Conservation (phyloP, 106 monocot species). For the Posidonia australis region DNA sequence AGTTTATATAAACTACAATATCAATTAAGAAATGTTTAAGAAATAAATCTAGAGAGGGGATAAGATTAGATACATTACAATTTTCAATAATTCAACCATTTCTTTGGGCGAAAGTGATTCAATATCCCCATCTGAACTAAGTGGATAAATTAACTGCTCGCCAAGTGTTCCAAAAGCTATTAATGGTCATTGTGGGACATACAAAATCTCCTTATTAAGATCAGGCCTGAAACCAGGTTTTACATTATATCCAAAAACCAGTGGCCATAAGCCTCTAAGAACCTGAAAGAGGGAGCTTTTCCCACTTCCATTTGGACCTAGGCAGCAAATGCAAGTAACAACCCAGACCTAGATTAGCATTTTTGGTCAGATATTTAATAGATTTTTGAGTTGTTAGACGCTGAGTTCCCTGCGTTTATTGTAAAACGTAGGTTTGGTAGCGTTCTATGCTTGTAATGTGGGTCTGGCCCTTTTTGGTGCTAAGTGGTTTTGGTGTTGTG, state of each 20-base stretch:
- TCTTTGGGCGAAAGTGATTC: slow-evolving; percentile 60
- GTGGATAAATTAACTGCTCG: slow-evolving; percentile 93
- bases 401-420: too few relatives aligned
- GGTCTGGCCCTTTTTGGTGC: too few relatives aligned
- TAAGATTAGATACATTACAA: slow-evolving; percentile 31
- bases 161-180: slow-evolving; percentile 96
- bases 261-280: slow-evolving; percentile 98
- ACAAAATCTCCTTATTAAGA: slow-evolving; percentile 98
- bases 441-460: too few relatives aligned
- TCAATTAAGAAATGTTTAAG: neutral
- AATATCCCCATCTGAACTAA: slow-evolving; percentile 61
- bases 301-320: slow-evolving; percentile 98
- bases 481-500: too few relatives aligned
- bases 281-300: slow-evolving; percentile 96
- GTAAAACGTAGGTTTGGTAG: too few relatives aligned
- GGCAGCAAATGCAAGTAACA: slow-evolving; percentile 21
- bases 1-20: too few relatives aligned
- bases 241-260: slow-evolving; percentile 72
- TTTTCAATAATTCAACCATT: slow-evolving; percentile 88
- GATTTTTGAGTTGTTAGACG: too few relatives aligned
- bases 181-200: slow-evolving; percentile 95
- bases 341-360: too few relatives aligned
- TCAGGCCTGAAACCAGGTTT: slow-evolving; percentile 94
- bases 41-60: neutral
- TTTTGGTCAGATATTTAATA: too few relatives aligned